These are phyloP conservation scores for Solanum medicagineum DNA, from an alignment of 257 asterid genomes.

Conservation along the genomic window DNA sequence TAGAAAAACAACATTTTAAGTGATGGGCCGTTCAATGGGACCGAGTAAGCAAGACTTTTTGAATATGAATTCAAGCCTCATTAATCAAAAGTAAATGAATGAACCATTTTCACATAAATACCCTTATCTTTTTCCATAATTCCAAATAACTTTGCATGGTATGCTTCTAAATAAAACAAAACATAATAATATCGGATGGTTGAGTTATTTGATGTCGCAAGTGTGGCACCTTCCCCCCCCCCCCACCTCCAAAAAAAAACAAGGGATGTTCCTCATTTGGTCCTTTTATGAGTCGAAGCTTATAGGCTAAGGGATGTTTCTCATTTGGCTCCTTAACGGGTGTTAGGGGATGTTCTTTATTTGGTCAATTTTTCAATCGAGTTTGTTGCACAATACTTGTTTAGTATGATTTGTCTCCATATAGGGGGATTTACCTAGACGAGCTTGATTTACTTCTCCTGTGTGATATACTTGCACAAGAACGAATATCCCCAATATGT, in stretches of 20 bases:
- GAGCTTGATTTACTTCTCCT: neutral
- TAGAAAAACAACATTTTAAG: neutral
- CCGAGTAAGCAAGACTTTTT: slow-evolving; percentile 19
- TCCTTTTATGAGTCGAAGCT: too few relatives aligned
- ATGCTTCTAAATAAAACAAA: neutral
- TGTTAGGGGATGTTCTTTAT: neutral
- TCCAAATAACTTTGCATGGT: neutral
- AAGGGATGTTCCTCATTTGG: too few relatives aligned
- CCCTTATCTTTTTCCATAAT: neutral
- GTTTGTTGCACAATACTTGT: accelerated
- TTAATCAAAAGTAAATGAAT: neutral
- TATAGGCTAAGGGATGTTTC: too few relatives aligned
- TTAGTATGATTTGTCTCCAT: too few relatives aligned
- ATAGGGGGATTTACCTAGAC: too few relatives aligned
- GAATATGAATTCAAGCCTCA: neutral
- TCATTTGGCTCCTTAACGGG: too few relatives aligned
- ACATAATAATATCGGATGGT: neutral
- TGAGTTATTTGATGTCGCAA: neutral
- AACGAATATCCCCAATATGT: too few relatives aligned
- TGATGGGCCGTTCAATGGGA: neutral
- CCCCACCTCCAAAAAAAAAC: too few relatives aligned
- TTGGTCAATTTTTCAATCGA: neutral
- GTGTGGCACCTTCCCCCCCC: neutral
- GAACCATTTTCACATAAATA: neutral
- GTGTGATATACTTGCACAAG: neutral